phyloP scores from a whole-genome alignment of 768 basidiomycete species.

The Lentinula boryana region DNA sequence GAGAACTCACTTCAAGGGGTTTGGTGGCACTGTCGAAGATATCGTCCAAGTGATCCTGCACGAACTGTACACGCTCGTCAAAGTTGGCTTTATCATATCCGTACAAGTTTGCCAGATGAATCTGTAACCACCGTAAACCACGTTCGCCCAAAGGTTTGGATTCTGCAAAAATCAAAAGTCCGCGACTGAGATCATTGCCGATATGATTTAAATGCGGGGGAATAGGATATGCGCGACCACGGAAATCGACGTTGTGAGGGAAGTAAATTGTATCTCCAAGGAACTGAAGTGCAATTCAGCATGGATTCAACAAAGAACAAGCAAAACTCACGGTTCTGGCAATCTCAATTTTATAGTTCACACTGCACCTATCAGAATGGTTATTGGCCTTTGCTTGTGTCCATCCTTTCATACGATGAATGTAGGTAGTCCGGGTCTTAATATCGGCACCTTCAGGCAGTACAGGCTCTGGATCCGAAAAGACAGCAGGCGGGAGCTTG shows the following conservation, averaged over 20 bases:
- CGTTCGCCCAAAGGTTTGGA: constrained; percentile 73
- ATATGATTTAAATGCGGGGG: constrained; percentile 95
- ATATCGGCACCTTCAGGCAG: constrained; percentile 40
- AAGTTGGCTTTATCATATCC: constrained; percentile 95
- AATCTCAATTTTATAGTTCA: constrained; percentile 97
- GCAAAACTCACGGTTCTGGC: constrained; percentile 68
- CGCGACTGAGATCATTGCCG: constrained; percentile 89
- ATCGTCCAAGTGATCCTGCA: constrained; percentile 64
- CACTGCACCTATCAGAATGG: constrained; percentile 86
- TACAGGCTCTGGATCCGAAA: constrained; percentile 57
- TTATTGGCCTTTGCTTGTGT: constrained; percentile 65
- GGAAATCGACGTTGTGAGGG: constrained; percentile 96
- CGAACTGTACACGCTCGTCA: constrained; percentile 83
- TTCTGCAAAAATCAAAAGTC: constrained; percentile 79
- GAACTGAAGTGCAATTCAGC: constrained; percentile 45
- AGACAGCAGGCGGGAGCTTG: constrained; percentile 75
- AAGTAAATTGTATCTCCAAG: constrained; percentile 84
- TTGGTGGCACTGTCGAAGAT: constrained; percentile 79
- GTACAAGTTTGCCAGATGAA: constrained; percentile 89
- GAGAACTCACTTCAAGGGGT: constrained; percentile 59
- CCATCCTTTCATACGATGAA: constrained; percentile 49
- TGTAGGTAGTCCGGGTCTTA: constrained; percentile 47
- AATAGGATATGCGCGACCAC: constrained; percentile 94
- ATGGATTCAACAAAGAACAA: not conserved
- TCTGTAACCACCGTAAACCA: constrained; percentile 91